A percentile compares a stretch with the other conserved stretches of the same genome.
Conservation (phyloP, 2,329 filamentous ascomycete species). For the Cladophialophora psammophila region DNA sequence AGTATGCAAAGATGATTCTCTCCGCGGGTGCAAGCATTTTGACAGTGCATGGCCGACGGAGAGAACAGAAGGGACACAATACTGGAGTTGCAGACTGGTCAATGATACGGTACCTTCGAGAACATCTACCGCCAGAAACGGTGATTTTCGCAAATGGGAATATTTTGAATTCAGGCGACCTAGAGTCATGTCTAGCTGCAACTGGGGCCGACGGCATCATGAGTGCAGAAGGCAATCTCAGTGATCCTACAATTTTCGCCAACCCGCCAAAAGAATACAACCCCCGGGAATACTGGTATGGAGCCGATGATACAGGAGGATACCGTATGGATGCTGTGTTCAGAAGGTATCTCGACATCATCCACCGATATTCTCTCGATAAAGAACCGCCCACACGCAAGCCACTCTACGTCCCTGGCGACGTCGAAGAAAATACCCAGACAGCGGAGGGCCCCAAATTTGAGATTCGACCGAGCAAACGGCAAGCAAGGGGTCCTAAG, state of each 20-base stretch:
- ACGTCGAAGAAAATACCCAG: slow-evolving; percentile 44
- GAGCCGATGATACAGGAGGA: slow-evolving; percentile 77
- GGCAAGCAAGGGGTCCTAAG: slow-evolving; percentile 56
- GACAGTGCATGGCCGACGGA: slow-evolving; percentile 84
- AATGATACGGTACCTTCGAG: slow-evolving; percentile 80
- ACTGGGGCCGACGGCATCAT: slow-evolving; percentile 94
- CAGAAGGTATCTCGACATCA: slow-evolving; percentile 87
- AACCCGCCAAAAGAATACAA: slow-evolving; percentile 70
- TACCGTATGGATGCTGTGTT: slow-evolving; percentile 89
- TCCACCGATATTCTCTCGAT: slow-evolving; percentile 78
- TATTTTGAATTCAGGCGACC: slow-evolving; percentile 79
- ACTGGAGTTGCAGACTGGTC: slow-evolving; percentile 93
- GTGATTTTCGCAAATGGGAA: slow-evolving; percentile 98
- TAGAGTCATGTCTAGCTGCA: slow-evolving; percentile 76
- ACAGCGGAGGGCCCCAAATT: neutral
- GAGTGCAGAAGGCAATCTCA: slow-evolving; percentile 94
- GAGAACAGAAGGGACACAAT: slow-evolving; percentile 95
- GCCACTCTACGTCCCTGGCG: slow-evolving; percentile 74
- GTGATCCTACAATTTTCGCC: slow-evolving; percentile 87
- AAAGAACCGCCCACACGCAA: slow-evolving; percentile 69
- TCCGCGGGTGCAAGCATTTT: slow-evolving; percentile 89
- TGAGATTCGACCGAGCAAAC: slow-evolving; percentile 38
- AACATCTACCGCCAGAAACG: slow-evolving; percentile 82
- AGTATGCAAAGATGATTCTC: slow-evolving; percentile 87
- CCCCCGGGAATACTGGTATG: slow-evolving; percentile 82